phyloP scores from a whole-genome alignment of 1,284 basidiomycete species.

The Pseudomicrostroma phylloplanum region DNA sequence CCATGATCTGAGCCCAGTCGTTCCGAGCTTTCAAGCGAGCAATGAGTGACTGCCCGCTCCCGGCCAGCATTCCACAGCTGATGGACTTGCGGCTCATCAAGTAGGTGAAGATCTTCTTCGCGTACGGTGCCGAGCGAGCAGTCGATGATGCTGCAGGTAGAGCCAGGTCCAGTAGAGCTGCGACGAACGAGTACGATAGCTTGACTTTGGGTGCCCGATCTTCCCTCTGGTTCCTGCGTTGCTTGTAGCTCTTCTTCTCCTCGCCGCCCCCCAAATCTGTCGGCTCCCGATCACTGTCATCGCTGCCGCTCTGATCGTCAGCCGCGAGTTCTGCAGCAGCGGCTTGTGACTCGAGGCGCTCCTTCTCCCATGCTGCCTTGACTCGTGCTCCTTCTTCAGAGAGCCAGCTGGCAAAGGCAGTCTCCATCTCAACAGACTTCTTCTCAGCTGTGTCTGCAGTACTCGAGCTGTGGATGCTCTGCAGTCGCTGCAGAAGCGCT shows the following conservation, averaged over 20 bases:
- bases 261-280: background rate
- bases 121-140: background rate
- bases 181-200: conserved; percentile 4
- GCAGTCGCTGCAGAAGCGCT: background rate
- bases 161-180: background rate
- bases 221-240: background rate
- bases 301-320: conserved; percentile 5
- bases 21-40: background rate
- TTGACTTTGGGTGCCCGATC: background rate
- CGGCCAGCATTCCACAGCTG: conserved; percentile 4
- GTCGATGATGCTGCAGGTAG: background rate
- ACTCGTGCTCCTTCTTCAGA: background rate
- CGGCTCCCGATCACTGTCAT: background rate
- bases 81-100: background rate
- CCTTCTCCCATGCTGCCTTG: background rate
- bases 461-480: background rate
- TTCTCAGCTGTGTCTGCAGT: background rate
- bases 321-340: background rate
- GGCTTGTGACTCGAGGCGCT: background rate
- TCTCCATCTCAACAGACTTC: background rate
- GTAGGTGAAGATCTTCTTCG: conserved; percentile 3
- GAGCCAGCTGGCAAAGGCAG: background rate
- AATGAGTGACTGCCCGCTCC: conserved; percentile 1
- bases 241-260: background rate
- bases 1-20: conserved; percentile 3